A percentile compares a stretch with the other conserved stretches of the same genome.
phyloP scores from a whole-genome alignment of 1,284 basidiomycete species.

The Erythrobasidium hasegawianum region DNA sequence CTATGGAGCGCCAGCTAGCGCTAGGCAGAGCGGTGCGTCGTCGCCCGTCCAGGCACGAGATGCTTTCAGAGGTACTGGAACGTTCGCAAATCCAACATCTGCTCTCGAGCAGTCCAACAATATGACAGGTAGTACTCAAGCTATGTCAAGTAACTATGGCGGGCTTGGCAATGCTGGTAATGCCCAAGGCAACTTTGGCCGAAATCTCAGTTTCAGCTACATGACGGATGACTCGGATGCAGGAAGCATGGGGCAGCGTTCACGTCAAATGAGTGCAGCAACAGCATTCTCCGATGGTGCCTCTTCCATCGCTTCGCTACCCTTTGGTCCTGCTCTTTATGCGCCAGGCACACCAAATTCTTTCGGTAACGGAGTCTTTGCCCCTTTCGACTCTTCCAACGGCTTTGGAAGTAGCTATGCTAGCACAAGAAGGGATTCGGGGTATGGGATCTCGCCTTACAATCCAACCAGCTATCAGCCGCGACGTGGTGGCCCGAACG shows the following conservation, averaged over 20 bases:
- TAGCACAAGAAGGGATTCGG: constrained; percentile 23
- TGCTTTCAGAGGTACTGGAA: neutral
- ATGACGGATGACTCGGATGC: neutral
- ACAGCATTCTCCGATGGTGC: neutral
- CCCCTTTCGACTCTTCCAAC: neutral
- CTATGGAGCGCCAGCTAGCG: neutral
- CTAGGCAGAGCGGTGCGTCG: neutral
- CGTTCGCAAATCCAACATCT: neutral
- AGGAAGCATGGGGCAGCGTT: neutral
- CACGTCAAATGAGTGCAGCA: neutral
- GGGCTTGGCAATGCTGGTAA: no score
- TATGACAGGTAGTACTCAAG: no score
- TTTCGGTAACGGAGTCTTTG: neutral
- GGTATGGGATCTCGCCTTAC: constrained; percentile 18
- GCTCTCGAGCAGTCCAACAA: no score
- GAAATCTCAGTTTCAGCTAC: neutral
- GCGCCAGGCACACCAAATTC: neutral
- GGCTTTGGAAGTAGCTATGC: neutral
- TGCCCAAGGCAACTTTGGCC: neutral
- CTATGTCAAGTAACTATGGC: no score
- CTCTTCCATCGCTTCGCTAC: neutral
- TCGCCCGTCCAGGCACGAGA: neutral
- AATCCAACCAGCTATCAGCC: constrained; percentile 4
- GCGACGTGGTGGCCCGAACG: neutral
- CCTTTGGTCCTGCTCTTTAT: neutral